Evolutionary conservation across 2,329 filamentous ascomycete genomes (phyloP), one percentile per base, ranked within the genome.

Genomic region (Arthrobotrys musiformis): DNA sequence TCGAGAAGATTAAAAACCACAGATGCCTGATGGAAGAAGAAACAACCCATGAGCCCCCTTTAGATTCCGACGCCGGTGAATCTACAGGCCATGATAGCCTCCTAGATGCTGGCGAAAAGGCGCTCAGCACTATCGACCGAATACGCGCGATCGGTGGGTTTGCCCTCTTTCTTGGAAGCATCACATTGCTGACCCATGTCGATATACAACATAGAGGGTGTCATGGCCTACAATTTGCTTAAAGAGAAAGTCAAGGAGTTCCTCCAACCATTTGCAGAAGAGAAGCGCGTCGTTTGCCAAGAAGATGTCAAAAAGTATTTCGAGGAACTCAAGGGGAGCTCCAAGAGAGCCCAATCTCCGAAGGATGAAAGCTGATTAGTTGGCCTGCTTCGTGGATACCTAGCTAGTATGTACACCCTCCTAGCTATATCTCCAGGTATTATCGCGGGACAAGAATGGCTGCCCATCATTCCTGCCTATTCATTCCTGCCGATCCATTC

Each of bases 271-370:
- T 99, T 97, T 83, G 95, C 95, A 0, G 93, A 97, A 82, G 96
- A 91, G 79, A 94, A 94, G 0, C 86, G 92, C 83, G 90, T 92
- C 0, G 94, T 99, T 22, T 91, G 93, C 0, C 94, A 94, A 0
- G 95, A 99, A 82, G 94, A 98, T 84, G 95, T 99, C 84, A 99
- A 97, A 84, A 89, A 89, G 1, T 97, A 97, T 83, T 99, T 99
- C 87, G 94, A 94, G 62, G 94, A 95, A 85, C 84, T 99, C 22
- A 54, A 52, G 13, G 61, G 19, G 13, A 35, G 35, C 9, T 50
- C 68, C 1, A 52, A 58, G n/a, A 24, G 33, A 15, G 15, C 58
- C 37, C 4, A 62, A 19, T 28, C 30, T 5, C 33, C 52, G 19
- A 15, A 62, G 5, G 24, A 37, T 30, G 22, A 62, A 46, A 22